These are phyloP conservation scores for Diplodia sapinea DNA, from an alignment of 2,329 filamentous ascomycete genomes.

Conservation along the genomic window DNA sequence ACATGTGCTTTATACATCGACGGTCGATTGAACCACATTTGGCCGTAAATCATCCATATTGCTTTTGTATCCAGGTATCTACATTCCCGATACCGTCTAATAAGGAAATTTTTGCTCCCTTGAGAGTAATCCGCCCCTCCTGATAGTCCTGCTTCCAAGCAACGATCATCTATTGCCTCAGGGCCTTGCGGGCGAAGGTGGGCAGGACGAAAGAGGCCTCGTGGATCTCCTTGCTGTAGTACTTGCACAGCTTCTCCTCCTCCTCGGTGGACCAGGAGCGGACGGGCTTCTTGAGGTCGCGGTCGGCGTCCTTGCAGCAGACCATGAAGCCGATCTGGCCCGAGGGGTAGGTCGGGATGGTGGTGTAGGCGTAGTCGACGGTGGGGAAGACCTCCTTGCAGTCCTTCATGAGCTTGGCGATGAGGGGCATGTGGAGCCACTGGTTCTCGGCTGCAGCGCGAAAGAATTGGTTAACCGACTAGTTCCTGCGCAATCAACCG, in stretches of 20 bases:
- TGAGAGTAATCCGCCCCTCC: neutral
- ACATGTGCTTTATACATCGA: neutral
- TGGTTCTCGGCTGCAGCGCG: constrained; percentile 84
- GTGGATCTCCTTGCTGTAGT: constrained; percentile 98
- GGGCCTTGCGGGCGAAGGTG: constrained; percentile 83
- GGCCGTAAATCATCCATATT: constrained; percentile 30
- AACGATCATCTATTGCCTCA: constrained; percentile 48
- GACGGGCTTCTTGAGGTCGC: constrained; percentile 83
- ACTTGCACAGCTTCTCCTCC: constrained; percentile 90
- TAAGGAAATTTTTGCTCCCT: constrained; percentile 1
- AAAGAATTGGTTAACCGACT: constrained; percentile 38
- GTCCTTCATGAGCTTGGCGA: constrained; percentile 92
- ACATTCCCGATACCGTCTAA: constrained; percentile 11
- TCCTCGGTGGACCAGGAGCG: constrained; percentile 83
- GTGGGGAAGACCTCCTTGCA: constrained; percentile 97
- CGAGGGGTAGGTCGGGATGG: constrained; percentile 97
- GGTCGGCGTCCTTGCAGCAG: constrained; percentile 89
- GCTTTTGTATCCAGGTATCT: constrained; percentile 25
- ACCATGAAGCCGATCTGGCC: constrained; percentile 99
- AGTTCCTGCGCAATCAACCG: neutral
- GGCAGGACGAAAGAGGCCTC: constrained; percentile 92
- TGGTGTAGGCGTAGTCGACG: constrained; percentile 98
- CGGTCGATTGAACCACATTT: neutral
- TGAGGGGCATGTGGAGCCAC: constrained; percentile 95
- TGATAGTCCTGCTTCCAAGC: neutral